Conservation (phyloP, 768 basidiomycete genomes). For the Mycena crocata region DNA sequence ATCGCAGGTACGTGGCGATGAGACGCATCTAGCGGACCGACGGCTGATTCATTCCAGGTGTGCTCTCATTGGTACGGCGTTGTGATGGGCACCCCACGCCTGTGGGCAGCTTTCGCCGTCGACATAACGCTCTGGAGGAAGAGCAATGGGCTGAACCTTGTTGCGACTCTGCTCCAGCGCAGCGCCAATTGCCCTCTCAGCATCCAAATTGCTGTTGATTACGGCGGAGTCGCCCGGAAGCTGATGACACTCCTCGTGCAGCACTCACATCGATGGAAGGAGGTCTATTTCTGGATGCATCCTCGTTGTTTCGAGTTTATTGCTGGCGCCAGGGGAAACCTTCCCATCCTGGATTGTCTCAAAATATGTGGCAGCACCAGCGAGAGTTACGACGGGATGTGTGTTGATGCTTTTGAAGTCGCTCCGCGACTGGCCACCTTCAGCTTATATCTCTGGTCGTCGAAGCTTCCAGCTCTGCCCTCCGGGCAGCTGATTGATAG, state of each 20-base stretch:
- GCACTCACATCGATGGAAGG: conserved; percentile 17
- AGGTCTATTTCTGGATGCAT: not conserved
- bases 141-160: not conserved
- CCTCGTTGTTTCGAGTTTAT: not conserved
- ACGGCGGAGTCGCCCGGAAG: not conserved
- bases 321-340: not conserved
- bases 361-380: not conserved
- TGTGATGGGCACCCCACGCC: not conserved
- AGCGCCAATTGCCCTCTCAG: not conserved
- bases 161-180: conserved; percentile 8
- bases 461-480: not conserved
- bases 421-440: conserved; percentile 10
- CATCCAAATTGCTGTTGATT: not conserved
- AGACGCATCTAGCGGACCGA: not conserved
- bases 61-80: conserved; percentile 19
- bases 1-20: not conserved
- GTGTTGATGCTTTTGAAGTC: not conserved
- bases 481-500: not conserved
- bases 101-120: conserved; percentile 12
- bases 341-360: not conserved
- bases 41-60: not conserved
- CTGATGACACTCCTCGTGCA: not conserved
- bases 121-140: not conserved
- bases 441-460: not conserved
- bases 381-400: not conserved